Base-by-base conservation (phyloP, 1,139 yeast species). In the Nakaseomyces uthaithaninus region DNA sequence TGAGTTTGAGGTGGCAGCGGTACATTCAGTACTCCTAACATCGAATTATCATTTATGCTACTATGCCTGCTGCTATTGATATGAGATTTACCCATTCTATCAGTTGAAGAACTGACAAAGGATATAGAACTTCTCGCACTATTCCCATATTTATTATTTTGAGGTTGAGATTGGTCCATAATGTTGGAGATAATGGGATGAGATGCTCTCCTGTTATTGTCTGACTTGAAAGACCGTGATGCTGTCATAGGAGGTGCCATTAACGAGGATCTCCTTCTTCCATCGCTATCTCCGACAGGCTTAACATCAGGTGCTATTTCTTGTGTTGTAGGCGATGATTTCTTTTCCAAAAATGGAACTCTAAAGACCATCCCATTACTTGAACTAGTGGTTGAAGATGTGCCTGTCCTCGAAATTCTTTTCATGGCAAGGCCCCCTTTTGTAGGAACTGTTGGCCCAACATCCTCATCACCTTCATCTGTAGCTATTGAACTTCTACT, bases 271-370 rank as follows among this genome's bases (percentile, higher is more conserved):
- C 52, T 47, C 41, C 58, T 48, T 12, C 35, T 31, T 36, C 48
- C 46, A 30, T 36, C 34, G 16, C 42, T 42, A 20, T 45, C 45
- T 11, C 40, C 20, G 14, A 28, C 40, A 12, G 38, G 26, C 20
- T 40, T 43, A 4, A 37, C 10, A 22, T 36, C 42, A 20, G 33
- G 26, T 2, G 36, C 20, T 12, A 33, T 39, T 25, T 44, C 42
- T 34, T 40, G 39, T 27, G 36, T 34, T 20, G 34, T 22, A 9
- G 38, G 42, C 7, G 37, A 38, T 4, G 42, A 38, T 10, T 37
- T 28, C 12, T 33, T 57, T 19, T 76, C 79, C 49, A 76, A 81
- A 51, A 78, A 79, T 0, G 86, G 86, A n/a, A 75, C 65, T 52
- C 86, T 66, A 54, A 79, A 79, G 3, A 60, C 52, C 61, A 59